These are phyloP conservation scores for Saitozyma sp. DNA, from an alignment of 768 basidiomycete species.

Conservation along the genomic window DNA sequence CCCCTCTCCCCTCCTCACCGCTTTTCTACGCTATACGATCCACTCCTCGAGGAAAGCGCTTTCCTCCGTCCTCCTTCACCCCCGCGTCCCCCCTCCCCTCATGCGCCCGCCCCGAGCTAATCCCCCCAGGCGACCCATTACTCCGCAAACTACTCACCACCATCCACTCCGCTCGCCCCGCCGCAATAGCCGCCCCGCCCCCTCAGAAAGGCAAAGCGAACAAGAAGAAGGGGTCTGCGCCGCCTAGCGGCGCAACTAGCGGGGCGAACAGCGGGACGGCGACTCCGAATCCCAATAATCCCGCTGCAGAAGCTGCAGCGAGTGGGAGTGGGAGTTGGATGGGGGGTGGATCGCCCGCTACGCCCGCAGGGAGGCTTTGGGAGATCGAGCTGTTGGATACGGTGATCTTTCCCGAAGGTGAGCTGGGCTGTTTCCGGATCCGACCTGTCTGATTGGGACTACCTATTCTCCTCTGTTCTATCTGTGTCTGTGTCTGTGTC, in stretches of 20 bases:
- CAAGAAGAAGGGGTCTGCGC: slow-evolving; percentile 19
- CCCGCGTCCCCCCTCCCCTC: too few species aligned
- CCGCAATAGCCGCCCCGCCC: slow-evolving; percentile 30
- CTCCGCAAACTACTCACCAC: slow-evolving; percentile 28
- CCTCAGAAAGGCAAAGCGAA: slow-evolving; percentile 35
- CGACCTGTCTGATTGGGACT: neutral
- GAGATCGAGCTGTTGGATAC: slow-evolving; percentile 49
- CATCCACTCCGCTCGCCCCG: slow-evolving; percentile 25
- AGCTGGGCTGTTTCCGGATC: too few species aligned
- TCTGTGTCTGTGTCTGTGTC: too few species aligned
- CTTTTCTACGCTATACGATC: too few species aligned
- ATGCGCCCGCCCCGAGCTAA: neutral
- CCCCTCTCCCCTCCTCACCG: neutral
- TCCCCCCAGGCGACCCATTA: slow-evolving; percentile 36
- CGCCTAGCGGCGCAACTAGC: neutral
- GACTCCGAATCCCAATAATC: neutral
- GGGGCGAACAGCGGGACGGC: neutral
- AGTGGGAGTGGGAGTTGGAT: neutral
- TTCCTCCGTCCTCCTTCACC: too few species aligned
- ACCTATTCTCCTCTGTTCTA: too few species aligned
- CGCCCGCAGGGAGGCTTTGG: slow-evolving; percentile 30
- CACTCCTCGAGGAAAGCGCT: too few species aligned
- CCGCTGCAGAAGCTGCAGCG: neutral
- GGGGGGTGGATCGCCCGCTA: neutral
- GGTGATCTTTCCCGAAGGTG: slow-evolving; percentile 52